Base-by-base conservation (phyloP, 2,329 filamentous ascomycete genomes). In the Davidsoniella neocaledoniae region DNA sequence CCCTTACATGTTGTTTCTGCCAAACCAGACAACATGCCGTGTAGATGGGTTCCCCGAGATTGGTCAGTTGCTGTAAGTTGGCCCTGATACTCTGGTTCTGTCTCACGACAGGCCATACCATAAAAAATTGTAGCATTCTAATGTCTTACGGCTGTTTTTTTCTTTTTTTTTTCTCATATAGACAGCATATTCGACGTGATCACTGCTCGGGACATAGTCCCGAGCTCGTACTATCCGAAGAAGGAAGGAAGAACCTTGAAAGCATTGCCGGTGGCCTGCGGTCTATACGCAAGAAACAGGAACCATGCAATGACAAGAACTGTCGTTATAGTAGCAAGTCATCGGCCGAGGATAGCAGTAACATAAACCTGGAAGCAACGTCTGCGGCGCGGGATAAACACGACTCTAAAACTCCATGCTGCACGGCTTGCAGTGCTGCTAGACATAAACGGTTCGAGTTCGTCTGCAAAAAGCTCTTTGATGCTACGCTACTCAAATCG, bases 111-210 rank as follows among this genome's bases (percentile, higher is more conserved):
- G 26, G 26, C 26, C 26, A 33, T 12, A 12, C 10, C 8, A 29
- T 29, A 5, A 1, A 21, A 29, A 10, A 10, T 9, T 9, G 26
- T 10, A 29, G 9, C 10, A 12, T 33, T 33, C 26, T 33, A 33
- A 33, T 33, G 8, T 33, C 26, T 12, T 4, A 3, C 10, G 26
- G 21, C 39, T n/a, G 6, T 19, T 10, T 26, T 16, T 42, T 2
- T 4, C 1, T 37, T 25, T 50, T 19, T 12, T 36, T 26, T 16
- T 48, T 14, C 2, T 3, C n/a, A 26, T 50, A 16, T 26, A 46
- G 43, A 54, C 7, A 63, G 64, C 49, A 80, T 57, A 51, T 69
- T 63, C 8, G 41, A 3, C 17, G 48, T 4, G 26, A 33, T 5
- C 26, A 33, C 10, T 10, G 2, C 26, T 2, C 2, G 7, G 26